Evolutionary conservation across 2,329 filamentous ascomycete species (phyloP), one percentile per base, ranked within the genome.

Genomic region (Karstenula rhodostoma): DNA sequence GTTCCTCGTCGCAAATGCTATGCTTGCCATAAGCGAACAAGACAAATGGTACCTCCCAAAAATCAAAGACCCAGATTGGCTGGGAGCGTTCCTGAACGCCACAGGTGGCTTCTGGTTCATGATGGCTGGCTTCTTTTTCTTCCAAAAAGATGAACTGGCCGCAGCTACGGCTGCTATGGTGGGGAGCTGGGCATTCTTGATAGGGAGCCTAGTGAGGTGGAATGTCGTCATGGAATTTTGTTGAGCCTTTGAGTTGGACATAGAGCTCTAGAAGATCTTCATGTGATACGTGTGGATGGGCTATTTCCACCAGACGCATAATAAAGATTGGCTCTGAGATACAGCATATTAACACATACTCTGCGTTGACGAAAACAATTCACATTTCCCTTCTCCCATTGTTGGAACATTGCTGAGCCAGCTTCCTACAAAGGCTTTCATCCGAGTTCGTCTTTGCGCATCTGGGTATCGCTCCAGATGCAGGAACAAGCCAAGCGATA

Each of bases 91-190:
- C 23, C 43, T 73, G 7, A 74, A 73, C 32, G 59, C 69, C 0
- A 33, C 69, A 4, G 71, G 71, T 23, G 72, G 72, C 0, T 66
- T 73, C 37, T 64, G 69, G 2, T 73, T 74, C 32, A 71, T 71
- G 72, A 58, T 73, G 58, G 59, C 67, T 1, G 72, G 72, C 2
- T 54, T 74, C 8, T 69, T 73, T 13, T 40, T 72, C 19, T 69
- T 70, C 15, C 42, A 58, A 1, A 54, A 56, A 2, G 56, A 64
- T 2, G 60, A 65, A 15, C 10, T 71, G 1, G 52, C 50, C 4
- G 63, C 63, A 8, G 69, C 66, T 2, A 54, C 67, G 12, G 61
- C 72, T 8, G 64, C 65, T 2, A 51, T 74, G 60, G 40, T 60
- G 2, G 72, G 72, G 2, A 73, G 71, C 49, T 69, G 65, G 68